Base-by-base conservation (phyloP, 352 stramenopile species). In the Phytophthora hibernalis region DNA sequence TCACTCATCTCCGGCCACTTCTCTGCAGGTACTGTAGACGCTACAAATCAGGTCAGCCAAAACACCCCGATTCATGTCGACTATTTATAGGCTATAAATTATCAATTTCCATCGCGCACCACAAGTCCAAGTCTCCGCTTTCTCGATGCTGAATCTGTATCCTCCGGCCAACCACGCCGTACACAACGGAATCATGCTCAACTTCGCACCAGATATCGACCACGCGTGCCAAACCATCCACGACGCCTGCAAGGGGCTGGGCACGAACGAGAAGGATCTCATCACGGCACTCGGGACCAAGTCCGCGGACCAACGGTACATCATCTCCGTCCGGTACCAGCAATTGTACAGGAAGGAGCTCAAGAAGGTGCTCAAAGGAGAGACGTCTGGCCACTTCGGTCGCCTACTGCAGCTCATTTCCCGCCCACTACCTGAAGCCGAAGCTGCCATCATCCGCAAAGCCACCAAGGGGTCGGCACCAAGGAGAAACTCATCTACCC, bases 101-200 rank as follows among this genome's bases (percentile, higher is more conserved):
- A 16, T 40, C 16, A 65, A 74, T 62, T 38, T 42, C 2, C 38
- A 20, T 12, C n/a, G 1, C 30, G 16, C 10, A 58, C 20, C 35
- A 2, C 51, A 67, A 65, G 55, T 28, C 28, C 28, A 33, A 33
- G 18, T 33, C 28, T 33, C 28, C 49, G 28, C 21, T 22, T 20
- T 49, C 77, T 7, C n/a, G 15, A 91, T 91, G 85, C 69, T 92
- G 44, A 89, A 91, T 74, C 77, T 93, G 50, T 95, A 95, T 70
- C 82, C 86, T 31, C 79, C 81, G 42, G 81, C 82, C 6, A 82
- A 81, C 50, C 79, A 91, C 72, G 77, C 79, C 59, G 61, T 87
- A 40, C 85, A 83, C 80, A 77, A 80, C 38, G 83, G 84, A 45
- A 54, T 63, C 28, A 48, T 54, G 38, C 60, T 90, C 21, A 65